These are phyloP conservation scores for Globisporangium carolinianum DNA, from an alignment of 352 stramenopile species.

Conservation along the genomic window DNA sequence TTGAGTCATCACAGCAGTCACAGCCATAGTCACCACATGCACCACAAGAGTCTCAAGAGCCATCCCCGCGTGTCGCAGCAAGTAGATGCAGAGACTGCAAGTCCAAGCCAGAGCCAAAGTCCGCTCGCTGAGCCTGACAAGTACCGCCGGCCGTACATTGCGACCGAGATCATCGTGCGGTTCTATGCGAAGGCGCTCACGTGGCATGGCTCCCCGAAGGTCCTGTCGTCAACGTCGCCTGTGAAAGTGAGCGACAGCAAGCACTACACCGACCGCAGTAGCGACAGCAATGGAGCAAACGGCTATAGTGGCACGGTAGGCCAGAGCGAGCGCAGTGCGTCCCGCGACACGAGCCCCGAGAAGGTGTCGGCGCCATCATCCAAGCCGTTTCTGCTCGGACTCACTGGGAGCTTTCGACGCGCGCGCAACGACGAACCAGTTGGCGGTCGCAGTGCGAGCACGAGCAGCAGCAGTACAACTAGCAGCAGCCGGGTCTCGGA, in stretches of 20 bases:
- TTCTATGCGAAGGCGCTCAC: constrained; percentile 73
- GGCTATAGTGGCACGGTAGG: background rate
- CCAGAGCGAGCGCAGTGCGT: background rate
- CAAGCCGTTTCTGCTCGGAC: constrained; percentile 11
- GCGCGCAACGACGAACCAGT: constrained; percentile 3
- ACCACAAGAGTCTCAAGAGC: background rate
- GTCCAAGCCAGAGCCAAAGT: background rate
- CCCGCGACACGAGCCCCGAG: constrained; percentile 4
- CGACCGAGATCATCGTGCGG: constrained; percentile 64
- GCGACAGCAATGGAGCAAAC: background rate
- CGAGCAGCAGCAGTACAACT: constrained; percentile 10
- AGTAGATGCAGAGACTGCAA: background rate
- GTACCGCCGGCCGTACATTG: constrained; percentile 50
- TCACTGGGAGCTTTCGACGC: constrained; percentile 10
- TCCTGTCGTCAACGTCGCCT: constrained; percentile 10
- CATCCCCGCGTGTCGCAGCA: too few relatives aligned
- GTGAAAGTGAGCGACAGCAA: background rate
- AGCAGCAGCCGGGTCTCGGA: constrained; percentile 40
- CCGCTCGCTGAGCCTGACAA: constrained; percentile 27
- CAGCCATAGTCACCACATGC: background rate
- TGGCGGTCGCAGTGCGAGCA: background rate
- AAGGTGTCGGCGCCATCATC: background rate
- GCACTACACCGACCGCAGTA: background rate
- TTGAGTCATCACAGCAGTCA: constrained; percentile 1
- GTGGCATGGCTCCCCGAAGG: constrained; percentile 57